These are phyloP conservation scores for Trichomonas tenax DNA, from an alignment of 208 protist species.

Conservation along the genomic window DNA sequence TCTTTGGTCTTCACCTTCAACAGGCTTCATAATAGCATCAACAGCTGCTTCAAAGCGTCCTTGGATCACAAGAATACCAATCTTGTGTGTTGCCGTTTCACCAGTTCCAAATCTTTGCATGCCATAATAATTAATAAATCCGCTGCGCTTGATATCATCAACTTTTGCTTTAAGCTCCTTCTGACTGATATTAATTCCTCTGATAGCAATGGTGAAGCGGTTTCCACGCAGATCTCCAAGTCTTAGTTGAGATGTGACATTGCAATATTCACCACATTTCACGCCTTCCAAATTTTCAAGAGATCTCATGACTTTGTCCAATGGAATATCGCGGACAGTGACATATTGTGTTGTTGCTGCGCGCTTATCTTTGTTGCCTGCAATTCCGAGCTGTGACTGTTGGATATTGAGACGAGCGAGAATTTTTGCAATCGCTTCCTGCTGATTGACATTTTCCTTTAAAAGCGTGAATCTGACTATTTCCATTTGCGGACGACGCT, in stretches of 20 bases:
- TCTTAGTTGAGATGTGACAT: background rate
- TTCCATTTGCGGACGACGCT: background rate
- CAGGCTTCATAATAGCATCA: background rate
- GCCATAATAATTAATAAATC: conserved; percentile 9
- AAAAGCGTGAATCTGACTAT: background rate
- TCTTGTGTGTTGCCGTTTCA: background rate
- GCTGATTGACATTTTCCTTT: conserved; percentile 4
- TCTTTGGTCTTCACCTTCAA: background rate
- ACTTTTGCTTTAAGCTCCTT: background rate
- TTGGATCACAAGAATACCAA: background rate
- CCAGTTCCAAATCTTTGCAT: conserved; percentile 17
- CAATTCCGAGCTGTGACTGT: background rate
- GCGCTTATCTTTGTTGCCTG: conserved; percentile 3
- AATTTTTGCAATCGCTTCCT: background rate
- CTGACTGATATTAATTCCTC: background rate
- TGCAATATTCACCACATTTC: background rate
- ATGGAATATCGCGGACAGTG: background rate
- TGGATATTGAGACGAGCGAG: background rate
- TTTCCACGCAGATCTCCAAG: background rate
- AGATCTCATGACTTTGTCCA: background rate
- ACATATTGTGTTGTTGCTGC: background rate
- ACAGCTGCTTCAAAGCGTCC: background rate
- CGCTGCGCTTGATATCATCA: background rate
- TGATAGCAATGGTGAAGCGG: background rate
- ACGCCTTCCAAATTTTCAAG: background rate